Evolutionary conservation across 257 asterid species (phyloP).

Genomic region (Ocimum tenuiflorum): DNA sequence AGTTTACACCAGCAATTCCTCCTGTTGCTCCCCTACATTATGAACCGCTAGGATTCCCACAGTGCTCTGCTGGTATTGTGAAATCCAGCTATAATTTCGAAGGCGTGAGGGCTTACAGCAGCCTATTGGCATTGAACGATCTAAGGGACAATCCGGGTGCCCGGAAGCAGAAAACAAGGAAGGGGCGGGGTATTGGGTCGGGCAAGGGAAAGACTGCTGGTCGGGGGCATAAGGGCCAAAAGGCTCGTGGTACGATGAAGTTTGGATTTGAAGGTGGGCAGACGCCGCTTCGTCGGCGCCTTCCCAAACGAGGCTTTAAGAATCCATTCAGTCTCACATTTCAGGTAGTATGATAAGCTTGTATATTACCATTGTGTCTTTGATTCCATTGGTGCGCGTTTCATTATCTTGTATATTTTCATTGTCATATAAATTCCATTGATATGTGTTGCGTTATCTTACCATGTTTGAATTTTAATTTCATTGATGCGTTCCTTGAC

Average conservation of each 20-base stretch:
- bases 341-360: constrained; percentile 47
- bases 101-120: constrained; percentile 40
- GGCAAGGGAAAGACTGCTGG: constrained; percentile 98
- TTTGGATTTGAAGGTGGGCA: constrained; percentile 98
- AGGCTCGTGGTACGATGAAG: constrained; percentile 79
- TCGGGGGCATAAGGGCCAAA: constrained; percentile 93
- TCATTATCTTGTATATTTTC: not conserved
- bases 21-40: constrained; percentile 10
- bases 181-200: constrained; percentile 95
- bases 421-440: not conserved
- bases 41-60: constrained; percentile 17
- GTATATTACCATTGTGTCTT: not conserved
- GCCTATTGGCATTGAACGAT: constrained; percentile 72
- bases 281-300: constrained; percentile 85
- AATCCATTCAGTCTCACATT: constrained; percentile 81
- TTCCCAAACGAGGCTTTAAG: constrained; percentile 84
- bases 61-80: constrained; percentile 4
- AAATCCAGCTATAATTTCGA: constrained; percentile 12
- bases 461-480: not conserved
- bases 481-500: not conserved
- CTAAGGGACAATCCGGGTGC: constrained; percentile 77
- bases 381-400: not conserved
- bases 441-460: not conserved
- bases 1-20: constrained; percentile 23
- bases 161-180: constrained; percentile 76